Evolutionary conservation across 805 yeast species (phyloP), one percentile per base, ranked within the genome.

Genomic region (Yamadazyma scolyti): DNA sequence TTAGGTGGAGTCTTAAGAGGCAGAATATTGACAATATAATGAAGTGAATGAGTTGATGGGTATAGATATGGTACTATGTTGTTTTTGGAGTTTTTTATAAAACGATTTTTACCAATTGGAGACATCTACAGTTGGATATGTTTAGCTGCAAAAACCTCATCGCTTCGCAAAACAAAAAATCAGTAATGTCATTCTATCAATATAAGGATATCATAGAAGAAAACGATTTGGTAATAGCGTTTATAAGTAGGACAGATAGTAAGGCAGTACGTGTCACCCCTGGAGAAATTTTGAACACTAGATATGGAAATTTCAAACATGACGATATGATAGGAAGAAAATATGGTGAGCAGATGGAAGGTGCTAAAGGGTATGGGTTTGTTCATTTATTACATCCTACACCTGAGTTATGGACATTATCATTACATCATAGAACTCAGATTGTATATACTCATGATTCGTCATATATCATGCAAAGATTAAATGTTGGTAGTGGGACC

Each of bases 361-460:
- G 84, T 12, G 69, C 77, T 5, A 76, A 75, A 39, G 94, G 89
- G 0, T 72, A 73, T 46, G 96, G 96, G 0, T 93, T 88, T 52
- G 76, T 93, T 28, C 95, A 90, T 51, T 65, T 93, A 9, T 58
- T 93, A 27, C 89, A 84, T 39, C 97, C 98, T 1, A 81, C 95
- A 0, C 89, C 99, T 0, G 99, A 93, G 57, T 62, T 93, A 14
- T 93, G 99, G 99, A 83, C 96, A 0, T 50, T 86, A n/a, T 85
- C 97, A 0, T 65, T 93, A 20, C 97, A 98, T 2, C 99, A 93
- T 54, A 71, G 99, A 57, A 93, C 99, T 0, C 99, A 93, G 62
- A 93, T 93, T 43, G 97, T 93, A 1, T 93, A 93, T 54, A 84
- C 97, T 0, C 95, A 95, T 7, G 99, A 93, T 55, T 83, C 96